Percentiles rank a stretch among this genome's conserved stretches.
Evolutionary conservation across 805 yeast species (phyloP).

Genomic region (Saturnispora dispora): DNA sequence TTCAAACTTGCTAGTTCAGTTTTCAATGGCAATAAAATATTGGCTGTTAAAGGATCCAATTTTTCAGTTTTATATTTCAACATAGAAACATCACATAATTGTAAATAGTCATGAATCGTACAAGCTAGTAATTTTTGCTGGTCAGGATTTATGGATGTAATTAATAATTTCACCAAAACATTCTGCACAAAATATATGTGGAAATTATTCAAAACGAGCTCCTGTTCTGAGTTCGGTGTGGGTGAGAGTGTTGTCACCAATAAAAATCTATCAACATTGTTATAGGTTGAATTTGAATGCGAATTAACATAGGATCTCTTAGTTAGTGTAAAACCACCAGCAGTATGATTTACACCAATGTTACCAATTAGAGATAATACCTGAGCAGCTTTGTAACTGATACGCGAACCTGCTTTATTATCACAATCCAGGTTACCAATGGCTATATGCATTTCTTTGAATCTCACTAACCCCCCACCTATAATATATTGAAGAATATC

Average conservation of each 20-base stretch:
- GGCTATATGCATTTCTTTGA: constrained; percentile 31
- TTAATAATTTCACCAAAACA: constrained; percentile 71
- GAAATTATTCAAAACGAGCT: constrained; percentile 49
- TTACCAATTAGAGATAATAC: constrained; percentile 75
- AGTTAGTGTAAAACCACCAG: background rate
- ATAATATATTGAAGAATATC: constrained; percentile 5
- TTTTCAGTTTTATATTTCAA: constrained; percentile 24
- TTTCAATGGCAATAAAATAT: constrained; percentile 67
- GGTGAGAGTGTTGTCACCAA: constrained; percentile 25
- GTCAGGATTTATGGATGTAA: constrained; percentile 84
- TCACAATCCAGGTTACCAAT: constrained; percentile 10
- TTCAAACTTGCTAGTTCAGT: constrained; percentile 49
- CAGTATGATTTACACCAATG: constrained; percentile 33
- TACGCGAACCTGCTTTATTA: constrained; percentile 22
- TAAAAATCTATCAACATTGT: constrained; percentile 11
- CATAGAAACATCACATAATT: constrained; percentile 39
- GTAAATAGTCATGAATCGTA: constrained; percentile 80
- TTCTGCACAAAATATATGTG: constrained; percentile 56
- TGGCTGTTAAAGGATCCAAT: constrained; percentile 56
- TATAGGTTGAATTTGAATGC: background rate
- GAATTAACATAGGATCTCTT: background rate
- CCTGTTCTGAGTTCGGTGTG: constrained; percentile 56
- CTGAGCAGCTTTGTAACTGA: constrained; percentile 54
- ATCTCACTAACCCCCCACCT: constrained; percentile 33
- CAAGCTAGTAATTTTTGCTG: constrained; percentile 77